Conservation (phyloP, 148 eudicot species). For the Rhododendron griersonianum region DNA sequence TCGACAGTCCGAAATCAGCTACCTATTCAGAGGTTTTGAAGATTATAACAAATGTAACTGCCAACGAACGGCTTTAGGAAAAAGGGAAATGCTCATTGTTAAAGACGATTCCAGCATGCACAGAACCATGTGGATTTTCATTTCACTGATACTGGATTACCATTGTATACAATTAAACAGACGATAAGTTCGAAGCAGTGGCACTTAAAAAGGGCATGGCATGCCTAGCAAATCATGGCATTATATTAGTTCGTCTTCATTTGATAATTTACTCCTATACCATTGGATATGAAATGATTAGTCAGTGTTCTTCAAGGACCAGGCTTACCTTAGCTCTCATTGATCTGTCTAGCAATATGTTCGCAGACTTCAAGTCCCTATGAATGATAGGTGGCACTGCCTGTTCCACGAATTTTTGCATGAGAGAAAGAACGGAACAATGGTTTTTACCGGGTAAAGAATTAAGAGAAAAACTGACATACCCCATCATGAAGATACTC, state of each 20-base stretch:
- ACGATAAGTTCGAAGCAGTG: not conserved
- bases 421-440: not conserved
- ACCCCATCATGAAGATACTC: slow-evolving; percentile 99
- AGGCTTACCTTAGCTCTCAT: slow-evolving; percentile 89
- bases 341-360: slow-evolving; percentile 70
- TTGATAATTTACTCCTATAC: not conserved
- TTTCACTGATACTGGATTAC: too few species aligned
- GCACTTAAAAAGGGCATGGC: not conserved
- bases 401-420: slow-evolving; percentile 44
- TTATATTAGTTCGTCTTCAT: not conserved
- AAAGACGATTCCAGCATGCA: not conserved
- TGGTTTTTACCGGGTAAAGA: not conserved
- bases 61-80: not conserved
- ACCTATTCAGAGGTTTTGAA: slow-evolving; percentile 47
- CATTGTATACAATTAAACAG: not conserved
- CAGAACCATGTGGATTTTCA: too few species aligned
- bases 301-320: not conserved
- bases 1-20: slow-evolving; percentile 97
- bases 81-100: not conserved
- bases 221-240: not conserved
- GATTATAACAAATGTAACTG: not conserved
- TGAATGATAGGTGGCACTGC: slow-evolving; percentile 97
- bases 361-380: slow-evolving; percentile 94
- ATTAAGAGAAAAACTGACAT: slow-evolving; percentile 18
- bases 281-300: not conserved